Conservation (phyloP, 192 early-diverging fungal species). For the Backusella morwellensis region DNA sequence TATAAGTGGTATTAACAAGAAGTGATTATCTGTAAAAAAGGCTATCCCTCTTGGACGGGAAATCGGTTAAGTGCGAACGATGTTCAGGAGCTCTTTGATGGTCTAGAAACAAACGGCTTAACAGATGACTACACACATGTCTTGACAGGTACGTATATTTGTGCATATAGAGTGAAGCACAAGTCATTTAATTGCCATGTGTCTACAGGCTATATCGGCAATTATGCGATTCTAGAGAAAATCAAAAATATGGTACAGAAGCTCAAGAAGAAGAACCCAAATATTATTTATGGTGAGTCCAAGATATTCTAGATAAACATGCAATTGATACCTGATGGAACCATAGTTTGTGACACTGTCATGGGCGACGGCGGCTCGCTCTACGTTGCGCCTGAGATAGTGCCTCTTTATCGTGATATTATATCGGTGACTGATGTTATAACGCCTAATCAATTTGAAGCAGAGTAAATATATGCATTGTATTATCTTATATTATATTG, state of each 20-base stretch:
- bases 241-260: constrained; percentile 54
- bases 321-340: too few relatives aligned
- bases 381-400: constrained; percentile 78
- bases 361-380: constrained; percentile 85
- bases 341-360: constrained; percentile 78
- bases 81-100: constrained; percentile 67
- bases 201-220: constrained; percentile 77
- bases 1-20: background rate
- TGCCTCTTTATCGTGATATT: constrained; percentile 73
- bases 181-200: background rate
- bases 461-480: constrained; percentile 50
- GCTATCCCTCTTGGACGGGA: constrained; percentile 77
- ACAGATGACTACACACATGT: constrained; percentile 73
- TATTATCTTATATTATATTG: background rate
- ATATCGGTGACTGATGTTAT: constrained; percentile 69
- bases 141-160: constrained; percentile 59
- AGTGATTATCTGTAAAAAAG: constrained; percentile 28
- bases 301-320: background rate
- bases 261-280: constrained; percentile 49
- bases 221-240: constrained; percentile 55
- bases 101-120: constrained; percentile 73
- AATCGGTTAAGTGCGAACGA: constrained; percentile 60
- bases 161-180: background rate
- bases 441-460: constrained; percentile 94
- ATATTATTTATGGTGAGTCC: constrained; percentile 50